Evolutionary conservation across 2,329 filamentous ascomycete genomes (phyloP).

Genomic region (Bipolaris victoriae): DNA sequence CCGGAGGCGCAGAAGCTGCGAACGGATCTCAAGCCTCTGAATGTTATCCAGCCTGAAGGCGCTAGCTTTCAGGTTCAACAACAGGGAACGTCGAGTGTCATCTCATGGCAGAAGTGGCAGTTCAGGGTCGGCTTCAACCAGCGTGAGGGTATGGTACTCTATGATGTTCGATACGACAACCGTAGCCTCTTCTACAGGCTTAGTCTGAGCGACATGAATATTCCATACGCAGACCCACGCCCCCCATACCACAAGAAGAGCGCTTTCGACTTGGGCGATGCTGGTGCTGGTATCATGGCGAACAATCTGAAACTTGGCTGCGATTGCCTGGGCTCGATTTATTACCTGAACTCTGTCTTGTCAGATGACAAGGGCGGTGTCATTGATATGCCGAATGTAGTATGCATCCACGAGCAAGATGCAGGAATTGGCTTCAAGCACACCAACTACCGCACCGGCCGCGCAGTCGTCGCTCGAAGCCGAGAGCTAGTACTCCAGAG

Average conservation of each 20-base stretch:
- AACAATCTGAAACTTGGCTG: constrained; percentile 74
- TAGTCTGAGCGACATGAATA: constrained; percentile 71
- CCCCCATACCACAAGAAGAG: constrained; percentile 69
- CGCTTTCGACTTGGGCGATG: constrained; percentile 73
- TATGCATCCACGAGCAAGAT: constrained; percentile 75
- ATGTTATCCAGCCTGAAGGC: constrained; percentile 69
- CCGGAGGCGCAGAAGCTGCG: constrained; percentile 66
- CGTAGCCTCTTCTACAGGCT: constrained; percentile 72
- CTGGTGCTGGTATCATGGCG: constrained; percentile 68
- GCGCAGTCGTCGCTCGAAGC: constrained; percentile 67
- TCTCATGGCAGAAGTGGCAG: constrained; percentile 74
- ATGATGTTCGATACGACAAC: constrained; percentile 68
- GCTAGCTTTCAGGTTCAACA: constrained; percentile 64
- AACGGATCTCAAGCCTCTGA: constrained; percentile 68
- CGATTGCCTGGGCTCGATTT: constrained; percentile 72
- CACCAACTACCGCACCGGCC: constrained; percentile 71
- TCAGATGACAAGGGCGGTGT: constrained; percentile 66
- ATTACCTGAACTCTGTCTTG: constrained; percentile 67
- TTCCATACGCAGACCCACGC: constrained; percentile 68
- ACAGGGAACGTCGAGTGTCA: constrained; percentile 59
- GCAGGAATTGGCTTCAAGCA: constrained; percentile 74
- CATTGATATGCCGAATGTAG: constrained; percentile 66
- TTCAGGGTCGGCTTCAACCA: constrained; percentile 73
- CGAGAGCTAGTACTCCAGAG: constrained; percentile 71
- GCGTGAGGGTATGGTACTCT: constrained; percentile 71